Base-by-base conservation (phyloP, 139 green algal species). In the Deuterostichococcus epilithicus region DNA sequence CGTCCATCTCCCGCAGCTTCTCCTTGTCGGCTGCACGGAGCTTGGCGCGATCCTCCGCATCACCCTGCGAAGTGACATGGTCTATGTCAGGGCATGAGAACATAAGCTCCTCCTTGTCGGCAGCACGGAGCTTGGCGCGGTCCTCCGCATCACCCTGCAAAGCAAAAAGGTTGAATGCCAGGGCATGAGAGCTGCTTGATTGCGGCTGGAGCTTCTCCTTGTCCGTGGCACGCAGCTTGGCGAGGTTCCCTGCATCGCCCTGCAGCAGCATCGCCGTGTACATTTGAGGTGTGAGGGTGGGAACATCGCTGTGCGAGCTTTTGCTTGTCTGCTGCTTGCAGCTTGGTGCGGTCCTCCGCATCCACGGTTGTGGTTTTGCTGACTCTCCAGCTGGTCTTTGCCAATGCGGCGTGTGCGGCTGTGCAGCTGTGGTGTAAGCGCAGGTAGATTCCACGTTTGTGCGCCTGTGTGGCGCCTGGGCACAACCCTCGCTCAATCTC, bases 1-100 rank as follows among this genome's bases (percentile, higher is more conserved):
- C 35, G 22, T 68, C 71, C 70, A 76, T 60, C 37, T 76, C 39
- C 76, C 34, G 28, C 28, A 78, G 60, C 26, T 86, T 76, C 28
- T 82, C 67, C 47, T 73, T 67, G 1, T 86, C 84, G 68, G 78
- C 81, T 58, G 78, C 38, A 30, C 81, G 74, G 22, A 93, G 84
- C 75, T 91, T 91, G 1, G 70, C 35, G 5, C 88, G 76, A 76
- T 93, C 88, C 34, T 84, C 83, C 20, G 75, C 75, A 68, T 92
- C 88, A 39, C 87, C 88, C 78, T 86, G 79, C 44, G 38, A 37
- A 1, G 63, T n/a, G 10, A 5, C n/a, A n/a, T n/a, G n/a, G n/a
- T n/a, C n/a, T n/a, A n/a, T n/a, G n/a, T n/a, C n/a, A n/a, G n/a
- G n/a, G n/a, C n/a, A n/a, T n/a, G n/a, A n/a, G n/a, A n/a, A n/a